phyloP scores from a whole-genome alignment of 139 green algal genomes.

The Gonium pectorale region DNA sequence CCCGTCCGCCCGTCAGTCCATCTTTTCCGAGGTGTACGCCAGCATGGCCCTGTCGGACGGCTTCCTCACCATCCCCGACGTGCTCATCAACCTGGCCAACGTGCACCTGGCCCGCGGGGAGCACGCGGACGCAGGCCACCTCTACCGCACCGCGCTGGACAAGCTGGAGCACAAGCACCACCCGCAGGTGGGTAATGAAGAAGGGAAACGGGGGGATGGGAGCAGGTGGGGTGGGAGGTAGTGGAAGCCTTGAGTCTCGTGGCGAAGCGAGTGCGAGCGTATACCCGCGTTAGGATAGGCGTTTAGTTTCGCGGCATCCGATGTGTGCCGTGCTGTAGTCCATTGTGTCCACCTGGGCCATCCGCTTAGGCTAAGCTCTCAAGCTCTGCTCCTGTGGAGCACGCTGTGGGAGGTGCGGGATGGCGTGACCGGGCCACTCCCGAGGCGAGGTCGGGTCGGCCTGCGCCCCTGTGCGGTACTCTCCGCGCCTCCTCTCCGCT shows the following conservation, averaged over 20 bases:
- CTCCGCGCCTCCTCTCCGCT: neutral
- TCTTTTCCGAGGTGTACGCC: conserved; percentile 59
- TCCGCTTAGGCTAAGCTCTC: too few species aligned
- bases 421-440: too few species aligned
- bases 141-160: conserved; percentile 76
- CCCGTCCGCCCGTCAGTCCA: neutral
- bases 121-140: conserved; percentile 68
- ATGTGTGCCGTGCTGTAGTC: too few species aligned
- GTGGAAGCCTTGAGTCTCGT: too few species aligned
- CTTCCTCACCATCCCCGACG: conserved; percentile 71
- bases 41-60: conserved; percentile 41
- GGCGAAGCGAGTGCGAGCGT: too few species aligned
- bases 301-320: too few species aligned
- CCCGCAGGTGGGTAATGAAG: conserved; percentile 47
- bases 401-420: too few species aligned
- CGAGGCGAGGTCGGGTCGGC: too few species aligned
- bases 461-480: neutral
- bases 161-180: conserved; percentile 68
- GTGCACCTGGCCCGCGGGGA: conserved; percentile 74
- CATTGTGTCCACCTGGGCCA: too few species aligned
- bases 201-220: neutral
- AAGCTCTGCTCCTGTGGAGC: too few species aligned
- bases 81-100: conserved; percentile 83
- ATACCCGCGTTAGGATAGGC: too few species aligned
- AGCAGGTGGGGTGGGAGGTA: neutral